Evolutionary conservation across 495 filamentous ascomycete genomes (phyloP), one percentile per base, ranked within the genome.

Genomic region (Xylaria venustula): DNA sequence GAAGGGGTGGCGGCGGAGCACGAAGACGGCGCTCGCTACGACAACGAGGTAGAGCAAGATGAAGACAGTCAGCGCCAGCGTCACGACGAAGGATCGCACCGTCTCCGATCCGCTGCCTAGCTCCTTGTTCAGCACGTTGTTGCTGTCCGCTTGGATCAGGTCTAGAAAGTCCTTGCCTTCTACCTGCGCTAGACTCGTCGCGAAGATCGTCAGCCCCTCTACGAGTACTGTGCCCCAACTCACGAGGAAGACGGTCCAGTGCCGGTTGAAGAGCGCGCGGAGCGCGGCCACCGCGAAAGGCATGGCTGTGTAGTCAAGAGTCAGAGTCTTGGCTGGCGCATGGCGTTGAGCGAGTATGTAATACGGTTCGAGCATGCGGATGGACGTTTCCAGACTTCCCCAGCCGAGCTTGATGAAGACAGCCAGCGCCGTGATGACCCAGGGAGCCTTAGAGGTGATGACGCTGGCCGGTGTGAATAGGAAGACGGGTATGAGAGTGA

Each of bases 341-440:
- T 88, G 82, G 1, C 88, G 81, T 32, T 75, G 72, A 3, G 81
- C 85, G 9, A 91, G 80, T 62, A 87, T 81, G 71, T 87, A 90
- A 66, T 88, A 91, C 4, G 88, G 88, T 68, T 91, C 87, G 61
- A 90, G 81, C 81, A 91, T 87, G 53, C 88, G 83, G 46, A 91
- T 77, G 53, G 85, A 83, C 50, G 81, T 86, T 60, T 91, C 89
- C n/a, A 91, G 77, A 19, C 85, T 83, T 49, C 79, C 77, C 88
- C 87, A 91, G 50, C 80, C 66, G 20, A 89, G 76, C 69, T 89
- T 90, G 69, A 90, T 81, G 37, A 78, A 70, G 12, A 88, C 84
- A 1, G 88, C 85, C 0, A 90, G 52, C 8, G 77, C 69, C 2
- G 88, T 89, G 7, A 88, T 67, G 14, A 87, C 67, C 83, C 85